Evolutionary conservation across 2,329 filamentous ascomycete species (phyloP).

Genomic region (Ophiostoma tasmaniense): DNA sequence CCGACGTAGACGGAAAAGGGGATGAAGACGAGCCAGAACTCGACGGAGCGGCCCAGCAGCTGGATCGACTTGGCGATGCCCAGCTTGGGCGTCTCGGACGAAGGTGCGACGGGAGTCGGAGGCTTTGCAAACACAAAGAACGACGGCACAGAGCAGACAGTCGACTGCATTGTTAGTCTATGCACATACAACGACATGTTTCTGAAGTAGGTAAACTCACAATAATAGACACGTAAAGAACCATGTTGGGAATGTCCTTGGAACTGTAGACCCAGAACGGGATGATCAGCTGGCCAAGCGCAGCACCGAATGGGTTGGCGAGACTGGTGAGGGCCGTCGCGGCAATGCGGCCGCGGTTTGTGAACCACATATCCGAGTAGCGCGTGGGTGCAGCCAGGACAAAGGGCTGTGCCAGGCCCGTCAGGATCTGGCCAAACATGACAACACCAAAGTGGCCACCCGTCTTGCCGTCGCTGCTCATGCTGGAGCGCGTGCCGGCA

Average conservation of each 20-base stretch:
- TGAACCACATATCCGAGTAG: slow-evolving; percentile 95
- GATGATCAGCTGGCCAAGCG: slow-evolving; percentile 77
- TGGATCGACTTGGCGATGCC: slow-evolving; percentile 42
- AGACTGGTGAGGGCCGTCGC: slow-evolving; percentile 79
- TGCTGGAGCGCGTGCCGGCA: slow-evolving; percentile 49
- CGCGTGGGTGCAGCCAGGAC: slow-evolving; percentile 80
- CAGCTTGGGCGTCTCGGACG: slow-evolving; percentile 51
- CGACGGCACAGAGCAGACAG: slow-evolving; percentile 60
- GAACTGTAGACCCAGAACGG: slow-evolving; percentile 63
- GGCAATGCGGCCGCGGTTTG: slow-evolving; percentile 68
- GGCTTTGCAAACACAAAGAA: slow-evolving; percentile 72
- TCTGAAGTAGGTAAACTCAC: slow-evolving; percentile 39
- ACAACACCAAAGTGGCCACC: slow-evolving; percentile 63
- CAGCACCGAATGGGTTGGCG: slow-evolving; percentile 84
- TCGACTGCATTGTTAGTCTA: slow-evolving; percentile 35
- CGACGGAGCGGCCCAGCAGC: slow-evolving; percentile 49
- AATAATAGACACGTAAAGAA: slow-evolving; percentile 77
- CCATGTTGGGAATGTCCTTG: slow-evolving; percentile 65
- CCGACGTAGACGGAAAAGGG: slow-evolving; percentile 82
- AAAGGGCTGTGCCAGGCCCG: slow-evolving; percentile 84
- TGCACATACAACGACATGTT: background rate
- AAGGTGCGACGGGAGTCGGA: slow-evolving; percentile 67
- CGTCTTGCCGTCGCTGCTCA: slow-evolving; percentile 5
- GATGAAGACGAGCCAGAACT: slow-evolving; percentile 72
- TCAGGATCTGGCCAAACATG: slow-evolving; percentile 87